These are phyloP conservation scores for Cystobasidium pallidum DNA, from an alignment of 1,284 basidiomycete species.

Conservation along the genomic window DNA sequence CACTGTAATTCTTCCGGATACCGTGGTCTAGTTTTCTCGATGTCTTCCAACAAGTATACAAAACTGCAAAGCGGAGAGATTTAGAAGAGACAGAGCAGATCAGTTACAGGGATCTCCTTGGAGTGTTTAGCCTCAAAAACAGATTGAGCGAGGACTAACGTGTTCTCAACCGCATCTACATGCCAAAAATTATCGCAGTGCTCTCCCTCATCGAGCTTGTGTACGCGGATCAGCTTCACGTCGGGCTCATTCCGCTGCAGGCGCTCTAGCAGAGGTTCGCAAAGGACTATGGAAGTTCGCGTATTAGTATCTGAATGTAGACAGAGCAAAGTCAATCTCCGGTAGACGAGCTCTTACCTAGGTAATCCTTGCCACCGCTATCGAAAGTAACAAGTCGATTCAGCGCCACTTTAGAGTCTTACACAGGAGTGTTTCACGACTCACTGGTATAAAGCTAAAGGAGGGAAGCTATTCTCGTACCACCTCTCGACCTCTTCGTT, in stretches of 20 bases:
- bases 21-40: constrained; percentile 54
- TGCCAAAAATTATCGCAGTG: constrained; percentile 59
- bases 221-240: constrained; percentile 61
- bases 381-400: not conserved
- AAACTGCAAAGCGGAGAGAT: constrained; percentile 46
- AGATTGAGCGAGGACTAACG: constrained; percentile 55
- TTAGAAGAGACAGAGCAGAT: not conserved
- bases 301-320: not conserved
- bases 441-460: constrained; percentile 62
- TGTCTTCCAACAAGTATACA: constrained; percentile 57
- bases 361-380: constrained; percentile 60
- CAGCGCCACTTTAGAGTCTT: not conserved
- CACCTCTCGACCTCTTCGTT: constrained; percentile 60
- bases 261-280: constrained; percentile 62
- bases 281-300: constrained; percentile 55
- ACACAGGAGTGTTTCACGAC: constrained; percentile 17
- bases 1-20: constrained; percentile 50
- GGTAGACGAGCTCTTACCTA: constrained; percentile 52
- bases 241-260: constrained; percentile 60
- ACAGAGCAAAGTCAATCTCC: not conserved
- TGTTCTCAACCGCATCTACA: constrained; percentile 66
- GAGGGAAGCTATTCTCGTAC: constrained; percentile 65
- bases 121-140: no score
- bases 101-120: no score
- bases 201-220: constrained; percentile 51